A percentile compares a stretch with the other conserved stretches of the same genome.
Evolutionary conservation across 2,329 filamentous ascomycete species (phyloP).

Genomic region (Macrophomina pseudophaseolina): DNA sequence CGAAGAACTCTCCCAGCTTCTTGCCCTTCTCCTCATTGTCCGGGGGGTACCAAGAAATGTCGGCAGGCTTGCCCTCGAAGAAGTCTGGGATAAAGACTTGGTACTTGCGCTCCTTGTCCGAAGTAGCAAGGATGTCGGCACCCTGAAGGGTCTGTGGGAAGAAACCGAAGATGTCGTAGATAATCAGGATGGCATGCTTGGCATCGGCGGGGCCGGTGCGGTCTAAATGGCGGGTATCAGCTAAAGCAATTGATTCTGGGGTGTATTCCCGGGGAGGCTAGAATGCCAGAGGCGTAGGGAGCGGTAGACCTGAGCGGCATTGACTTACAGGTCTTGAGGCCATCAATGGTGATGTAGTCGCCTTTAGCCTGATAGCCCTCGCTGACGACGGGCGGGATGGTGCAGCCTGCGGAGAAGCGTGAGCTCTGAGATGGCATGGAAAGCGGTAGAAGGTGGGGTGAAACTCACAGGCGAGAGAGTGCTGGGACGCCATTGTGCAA

Average conservation of each 20-base stretch:
- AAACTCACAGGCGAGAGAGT: slow-evolving; percentile 26
- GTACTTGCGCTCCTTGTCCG: slow-evolving; percentile 73
- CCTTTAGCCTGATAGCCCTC: slow-evolving; percentile 63
- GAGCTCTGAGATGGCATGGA: neutral
- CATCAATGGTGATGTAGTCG: slow-evolving; percentile 63
- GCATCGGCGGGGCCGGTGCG: slow-evolving; percentile 62
- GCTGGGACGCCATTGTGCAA: slow-evolving; percentile 27
- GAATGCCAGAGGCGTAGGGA: neutral
- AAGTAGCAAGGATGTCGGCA: slow-evolving; percentile 65
- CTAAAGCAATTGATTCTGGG: neutral
- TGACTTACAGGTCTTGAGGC: slow-evolving; percentile 63
- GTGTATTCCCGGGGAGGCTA: neutral
- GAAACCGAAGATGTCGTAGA: slow-evolving; percentile 70
- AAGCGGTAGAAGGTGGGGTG: neutral
- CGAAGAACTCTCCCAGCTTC: slow-evolving; percentile 65
- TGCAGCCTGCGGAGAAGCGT: slow-evolving; percentile 46
- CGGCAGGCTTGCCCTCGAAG: slow-evolving; percentile 76
- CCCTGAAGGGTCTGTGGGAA: slow-evolving; percentile 67
- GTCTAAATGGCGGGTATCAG: slow-evolving; percentile 44
- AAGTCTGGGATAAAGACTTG: slow-evolving; percentile 91
- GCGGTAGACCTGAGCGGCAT: neutral
- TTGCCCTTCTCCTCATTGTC: slow-evolving; percentile 64
- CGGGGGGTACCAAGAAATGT: slow-evolving; percentile 66
- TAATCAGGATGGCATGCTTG: slow-evolving; percentile 61
- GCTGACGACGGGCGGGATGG: slow-evolving; percentile 54